A percentile compares a stretch with the other conserved stretches of the same genome.
These are phyloP conservation scores for Sinapis alba DNA, from an alignment of 441 rosid species.

Conservation along the genomic window DNA sequence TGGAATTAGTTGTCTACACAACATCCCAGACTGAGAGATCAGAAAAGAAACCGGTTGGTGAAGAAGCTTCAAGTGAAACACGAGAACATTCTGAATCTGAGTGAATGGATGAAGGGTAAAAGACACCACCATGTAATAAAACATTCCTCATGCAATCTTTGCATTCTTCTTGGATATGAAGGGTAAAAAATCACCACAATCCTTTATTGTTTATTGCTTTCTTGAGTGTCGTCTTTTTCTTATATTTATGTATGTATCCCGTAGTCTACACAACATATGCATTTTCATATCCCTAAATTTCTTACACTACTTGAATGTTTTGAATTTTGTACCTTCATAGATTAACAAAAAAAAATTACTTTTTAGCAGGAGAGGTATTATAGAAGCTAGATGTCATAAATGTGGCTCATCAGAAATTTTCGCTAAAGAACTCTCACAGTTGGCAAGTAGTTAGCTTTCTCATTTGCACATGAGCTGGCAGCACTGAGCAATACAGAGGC, in stretches of 20 bases:
- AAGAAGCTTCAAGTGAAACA: conserved; percentile 59
- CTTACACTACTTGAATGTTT: conserved; percentile 30
- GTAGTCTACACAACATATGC: background rate
- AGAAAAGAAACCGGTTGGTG: conserved; percentile 46
- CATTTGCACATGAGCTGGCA: conserved; percentile 79
- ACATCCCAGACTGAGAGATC: conserved; percentile 58
- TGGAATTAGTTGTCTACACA: conserved; percentile 72
- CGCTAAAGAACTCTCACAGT: conserved; percentile 67
- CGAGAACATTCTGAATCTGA: conserved; percentile 55
- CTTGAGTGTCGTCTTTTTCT: conserved; percentile 20
- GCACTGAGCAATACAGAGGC: conserved; percentile 78
- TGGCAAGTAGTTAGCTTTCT: conserved; percentile 76
- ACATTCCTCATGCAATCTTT: conserved; percentile 51
- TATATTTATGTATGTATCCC: background rate
- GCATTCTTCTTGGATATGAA: conserved; percentile 83
- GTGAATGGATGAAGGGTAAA: conserved; percentile 34
- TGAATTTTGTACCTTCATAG: conserved; percentile 46
- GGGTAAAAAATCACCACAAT: conserved; percentile 53
- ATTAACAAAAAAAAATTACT: conserved; percentile 83
- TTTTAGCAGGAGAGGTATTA: conserved; percentile 83
- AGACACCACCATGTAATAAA: background rate
- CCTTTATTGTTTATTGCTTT: background rate
- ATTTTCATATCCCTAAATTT: conserved; percentile 2
- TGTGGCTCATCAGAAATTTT: conserved; percentile 66
- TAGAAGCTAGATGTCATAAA: conserved; percentile 80